phyloP scores from a whole-genome alignment of 345 rosid species.

The Microthlaspi erraticum region DNA sequence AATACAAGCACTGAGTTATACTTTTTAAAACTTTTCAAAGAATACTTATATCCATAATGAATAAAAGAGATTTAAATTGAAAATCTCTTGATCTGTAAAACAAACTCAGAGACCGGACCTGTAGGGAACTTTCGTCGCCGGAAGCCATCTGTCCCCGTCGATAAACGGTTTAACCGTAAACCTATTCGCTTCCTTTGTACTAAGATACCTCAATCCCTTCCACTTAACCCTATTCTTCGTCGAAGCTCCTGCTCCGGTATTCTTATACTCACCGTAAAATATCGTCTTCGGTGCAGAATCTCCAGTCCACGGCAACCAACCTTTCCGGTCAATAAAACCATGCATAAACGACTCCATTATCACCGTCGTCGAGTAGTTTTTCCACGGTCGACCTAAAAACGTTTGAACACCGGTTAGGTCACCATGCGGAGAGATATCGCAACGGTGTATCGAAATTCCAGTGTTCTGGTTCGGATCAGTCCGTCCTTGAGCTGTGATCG shows the following conservation, averaged over 20 bases:
- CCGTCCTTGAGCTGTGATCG: constrained; percentile 77
- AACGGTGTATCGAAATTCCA: constrained; percentile 76
- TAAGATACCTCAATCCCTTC: constrained; percentile 63
- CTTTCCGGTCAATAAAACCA: constrained; percentile 54
- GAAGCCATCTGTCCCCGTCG: constrained; percentile 61
- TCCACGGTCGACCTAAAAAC: constrained; percentile 80
- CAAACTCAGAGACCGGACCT: constrained; percentile 52
- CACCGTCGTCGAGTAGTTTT: constrained; percentile 66
- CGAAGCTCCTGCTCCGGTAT: constrained; percentile 57
- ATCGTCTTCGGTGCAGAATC: constrained; percentile 66
- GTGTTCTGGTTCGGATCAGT: constrained; percentile 80
- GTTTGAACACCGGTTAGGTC: constrained; percentile 54
- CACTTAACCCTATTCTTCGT: constrained; percentile 68
- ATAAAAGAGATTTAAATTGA: constrained; percentile 11
- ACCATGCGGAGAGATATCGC: constrained; percentile 55
- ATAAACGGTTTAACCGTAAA: constrained; percentile 64
- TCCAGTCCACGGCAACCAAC: constrained; percentile 84
- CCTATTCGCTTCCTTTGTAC: constrained; percentile 48
- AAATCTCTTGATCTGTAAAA: background rate
- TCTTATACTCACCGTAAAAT: constrained; percentile 65
- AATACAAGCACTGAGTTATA: background rate
- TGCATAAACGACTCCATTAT: constrained; percentile 54
- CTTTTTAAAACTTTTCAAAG: background rate
- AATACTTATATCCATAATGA: background rate
- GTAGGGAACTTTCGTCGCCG: constrained; percentile 46